Conservation (phyloP, 306 rosid genomes). For the Cicer arietinum region DNA sequence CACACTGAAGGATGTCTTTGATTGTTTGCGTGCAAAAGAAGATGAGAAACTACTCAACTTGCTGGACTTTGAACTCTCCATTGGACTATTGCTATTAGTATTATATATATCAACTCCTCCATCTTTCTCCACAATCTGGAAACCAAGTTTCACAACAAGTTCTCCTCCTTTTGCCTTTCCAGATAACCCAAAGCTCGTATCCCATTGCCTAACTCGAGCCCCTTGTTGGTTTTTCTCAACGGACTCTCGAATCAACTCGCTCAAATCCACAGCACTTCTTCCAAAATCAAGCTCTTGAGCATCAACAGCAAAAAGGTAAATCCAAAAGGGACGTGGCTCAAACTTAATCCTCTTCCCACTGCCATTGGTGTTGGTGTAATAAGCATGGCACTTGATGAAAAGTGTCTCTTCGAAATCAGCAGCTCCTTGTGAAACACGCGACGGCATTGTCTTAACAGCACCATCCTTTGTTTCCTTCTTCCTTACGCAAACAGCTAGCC, state of each 20-base stretch:
- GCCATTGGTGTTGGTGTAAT: constrained; percentile 49
- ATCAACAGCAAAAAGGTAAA: constrained; percentile 84
- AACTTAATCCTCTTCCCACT: constrained; percentile 67
- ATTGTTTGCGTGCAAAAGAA: constrained; percentile 76
- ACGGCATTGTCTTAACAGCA: constrained; percentile 92
- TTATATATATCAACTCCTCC: constrained; percentile 80
- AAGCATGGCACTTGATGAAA: constrained; percentile 80
- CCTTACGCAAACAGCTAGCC: constrained; percentile 78
- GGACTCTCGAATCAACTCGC: constrained; percentile 73
- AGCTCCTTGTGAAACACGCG: constrained; percentile 86
- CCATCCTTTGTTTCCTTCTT: constrained; percentile 97
- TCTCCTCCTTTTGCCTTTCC: constrained; percentile 96
- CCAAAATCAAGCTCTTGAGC: constrained; percentile 92
- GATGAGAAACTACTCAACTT: constrained; percentile 53
- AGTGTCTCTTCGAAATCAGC: constrained; percentile 98
- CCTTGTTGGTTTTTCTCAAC: constrained; percentile 72
- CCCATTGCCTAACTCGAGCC: constrained; percentile 81
- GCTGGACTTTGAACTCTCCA: constrained; percentile 54
- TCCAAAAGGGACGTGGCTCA: constrained; percentile 84
- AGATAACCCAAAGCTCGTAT: constrained; percentile 63
- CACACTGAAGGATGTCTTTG: constrained; percentile 87
- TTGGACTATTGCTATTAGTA: constrained; percentile 50
- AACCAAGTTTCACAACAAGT: constrained; percentile 83
- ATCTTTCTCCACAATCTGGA: constrained; percentile 97
- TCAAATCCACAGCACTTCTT: constrained; percentile 71